phyloP scores from a whole-genome alignment of 2,329 filamentous ascomycete genomes.

The Pyrenophora graminea region DNA sequence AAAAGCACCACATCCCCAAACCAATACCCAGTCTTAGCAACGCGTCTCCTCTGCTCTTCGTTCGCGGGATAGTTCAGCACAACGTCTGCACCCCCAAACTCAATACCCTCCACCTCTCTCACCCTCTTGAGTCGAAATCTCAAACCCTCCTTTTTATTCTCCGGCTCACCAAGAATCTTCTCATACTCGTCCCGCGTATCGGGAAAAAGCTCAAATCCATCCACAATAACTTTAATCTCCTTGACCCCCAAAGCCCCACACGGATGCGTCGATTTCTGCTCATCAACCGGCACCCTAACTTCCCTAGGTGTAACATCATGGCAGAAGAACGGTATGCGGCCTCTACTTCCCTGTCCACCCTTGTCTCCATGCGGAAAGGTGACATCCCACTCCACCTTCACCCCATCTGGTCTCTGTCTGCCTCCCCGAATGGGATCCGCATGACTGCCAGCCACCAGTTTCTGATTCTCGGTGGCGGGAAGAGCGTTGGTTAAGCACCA shows the following conservation, averaged over 20 bases:
- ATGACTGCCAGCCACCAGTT: constrained; percentile 49
- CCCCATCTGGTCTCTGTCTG: constrained; percentile 59
- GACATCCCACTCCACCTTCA: constrained; percentile 63
- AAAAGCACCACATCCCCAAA: constrained; percentile 35
- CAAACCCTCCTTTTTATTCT: not conserved
- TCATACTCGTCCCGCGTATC: constrained; percentile 19
- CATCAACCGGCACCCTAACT: constrained; percentile 58
- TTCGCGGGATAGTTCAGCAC: constrained; percentile 26
- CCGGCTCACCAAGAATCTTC: constrained; percentile 19
- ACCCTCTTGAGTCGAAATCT: constrained; percentile 24
- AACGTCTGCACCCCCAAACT: constrained; percentile 20
- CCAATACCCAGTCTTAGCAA: constrained; percentile 26
- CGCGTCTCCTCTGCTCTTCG: constrained; percentile 21
- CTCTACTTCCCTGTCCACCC: constrained; percentile 45
- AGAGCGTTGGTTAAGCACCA: constrained; percentile 50
- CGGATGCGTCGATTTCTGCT: constrained; percentile 53
- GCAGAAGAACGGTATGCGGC: constrained; percentile 63
- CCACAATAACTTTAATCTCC: constrained; percentile 33
- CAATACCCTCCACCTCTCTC: constrained; percentile 14
- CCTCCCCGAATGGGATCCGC: constrained; percentile 57
- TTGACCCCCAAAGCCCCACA: constrained; percentile 56
- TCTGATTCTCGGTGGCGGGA: constrained; percentile 19
- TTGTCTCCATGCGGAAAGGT: constrained; percentile 54
- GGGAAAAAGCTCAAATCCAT: constrained; percentile 17
- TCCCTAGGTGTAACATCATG: constrained; percentile 63